Percentiles rank a stretch among this genome's conserved stretches.
phyloP scores from a whole-genome alignment of 345 rosid genomes.

The Eucalyptus microcorys region DNA sequence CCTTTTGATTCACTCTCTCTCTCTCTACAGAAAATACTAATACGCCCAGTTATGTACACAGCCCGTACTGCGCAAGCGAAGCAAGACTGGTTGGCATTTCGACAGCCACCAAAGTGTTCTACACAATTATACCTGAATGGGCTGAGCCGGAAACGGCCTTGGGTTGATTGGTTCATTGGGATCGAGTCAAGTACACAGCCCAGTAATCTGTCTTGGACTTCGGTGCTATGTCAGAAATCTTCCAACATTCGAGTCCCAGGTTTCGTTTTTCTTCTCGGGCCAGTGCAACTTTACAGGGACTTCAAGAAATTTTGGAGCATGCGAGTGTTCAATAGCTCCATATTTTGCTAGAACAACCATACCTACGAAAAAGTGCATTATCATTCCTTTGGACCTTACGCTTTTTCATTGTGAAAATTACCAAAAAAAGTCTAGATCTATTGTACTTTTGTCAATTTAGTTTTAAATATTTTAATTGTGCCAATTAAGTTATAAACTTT shows the following conservation, averaged over 20 bases:
- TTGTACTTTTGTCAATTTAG: background rate
- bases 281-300: background rate
- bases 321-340: background rate
- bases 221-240: background rate
- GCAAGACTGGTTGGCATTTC: background rate
- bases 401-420: background rate
- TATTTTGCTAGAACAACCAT: background rate
- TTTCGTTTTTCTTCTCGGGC: background rate
- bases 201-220: background rate
- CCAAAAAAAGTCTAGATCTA: fast-evolving
- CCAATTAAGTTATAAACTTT: fast-evolving
- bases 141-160: background rate
- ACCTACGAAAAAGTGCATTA: background rate
- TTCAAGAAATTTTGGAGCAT: background rate
- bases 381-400: background rate
- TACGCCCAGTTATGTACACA: background rate
- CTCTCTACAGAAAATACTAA: background rate
- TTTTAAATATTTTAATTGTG: too few relatives aligned
- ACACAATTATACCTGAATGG: background rate
- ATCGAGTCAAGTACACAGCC: background rate
- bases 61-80: background rate
- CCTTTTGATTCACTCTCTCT: background rate
- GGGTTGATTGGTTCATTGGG: background rate
- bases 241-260: background rate
- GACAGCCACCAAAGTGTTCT: background rate